phyloP scores from a whole-genome alignment of 345 rosid genomes.

The Lepidium africanum region DNA sequence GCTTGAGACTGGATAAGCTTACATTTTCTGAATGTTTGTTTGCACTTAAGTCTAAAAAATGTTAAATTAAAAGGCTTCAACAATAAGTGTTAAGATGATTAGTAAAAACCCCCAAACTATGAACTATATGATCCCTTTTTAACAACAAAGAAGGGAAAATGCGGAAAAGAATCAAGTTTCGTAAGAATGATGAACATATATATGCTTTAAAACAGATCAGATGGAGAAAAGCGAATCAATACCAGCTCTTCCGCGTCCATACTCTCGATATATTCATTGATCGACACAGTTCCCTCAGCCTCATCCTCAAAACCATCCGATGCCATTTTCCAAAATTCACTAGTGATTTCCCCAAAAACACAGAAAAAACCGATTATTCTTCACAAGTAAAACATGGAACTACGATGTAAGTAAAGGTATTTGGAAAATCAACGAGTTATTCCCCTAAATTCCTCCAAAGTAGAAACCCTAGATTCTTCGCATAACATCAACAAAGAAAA shows the following conservation, averaged over 20 bases:
- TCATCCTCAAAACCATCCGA: slow-evolving; percentile 58
- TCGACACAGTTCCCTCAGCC: slow-evolving; percentile 56
- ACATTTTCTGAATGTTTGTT: background rate
- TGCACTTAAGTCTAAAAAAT: background rate
- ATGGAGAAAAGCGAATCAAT: background rate
- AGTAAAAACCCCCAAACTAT: background rate
- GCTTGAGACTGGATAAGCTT: background rate
- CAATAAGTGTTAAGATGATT: background rate
- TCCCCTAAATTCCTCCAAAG: background rate
- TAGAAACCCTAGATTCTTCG: slow-evolving; percentile 31
- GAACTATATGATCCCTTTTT: background rate
- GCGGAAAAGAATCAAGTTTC: background rate
- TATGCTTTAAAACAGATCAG: background rate
- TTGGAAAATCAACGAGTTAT: background rate
- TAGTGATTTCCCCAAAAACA: background rate
- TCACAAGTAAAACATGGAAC: background rate
- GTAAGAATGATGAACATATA: background rate
- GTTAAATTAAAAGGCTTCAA: background rate
- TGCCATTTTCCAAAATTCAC: slow-evolving; percentile 39
- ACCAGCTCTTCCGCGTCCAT: slow-evolving; percentile 91
- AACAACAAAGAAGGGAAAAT: background rate
- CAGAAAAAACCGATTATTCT: background rate
- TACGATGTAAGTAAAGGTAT: background rate
- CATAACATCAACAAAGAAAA: background rate
- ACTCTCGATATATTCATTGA: slow-evolving; percentile 69